phyloP scores from a whole-genome alignment of 306 rosid genomes.

The Rosa persica region DNA sequence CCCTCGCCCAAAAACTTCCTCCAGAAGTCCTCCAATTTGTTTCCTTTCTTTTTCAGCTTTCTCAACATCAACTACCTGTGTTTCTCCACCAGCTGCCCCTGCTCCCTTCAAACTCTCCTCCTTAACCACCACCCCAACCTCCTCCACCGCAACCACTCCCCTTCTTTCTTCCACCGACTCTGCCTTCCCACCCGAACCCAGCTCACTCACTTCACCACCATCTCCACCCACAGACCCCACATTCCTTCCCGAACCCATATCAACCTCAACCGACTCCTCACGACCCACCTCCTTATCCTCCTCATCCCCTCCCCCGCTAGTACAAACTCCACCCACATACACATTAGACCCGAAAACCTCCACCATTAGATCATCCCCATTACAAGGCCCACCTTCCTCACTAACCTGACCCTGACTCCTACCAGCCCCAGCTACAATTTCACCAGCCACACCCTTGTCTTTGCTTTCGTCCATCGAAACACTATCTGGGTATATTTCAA shows the following conservation, averaged over 20 bases:
- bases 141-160: neutral
- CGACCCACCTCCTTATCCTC: conserved; percentile 36
- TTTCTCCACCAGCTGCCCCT: conserved; percentile 7
- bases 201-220: conserved; percentile 17
- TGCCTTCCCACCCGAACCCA: conserved; percentile 20
- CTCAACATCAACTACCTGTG: conserved; percentile 14
- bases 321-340: conserved; percentile 80
- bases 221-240: conserved; percentile 12
- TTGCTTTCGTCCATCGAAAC: conserved; percentile 66
- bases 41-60: conserved; percentile 24
- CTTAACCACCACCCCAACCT: too few species aligned
- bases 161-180: conserved; percentile 21
- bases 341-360: conserved; percentile 77
- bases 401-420: neutral
- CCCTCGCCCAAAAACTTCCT: conserved; percentile 25
- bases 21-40: conserved; percentile 24
- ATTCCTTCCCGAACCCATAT: conserved; percentile 15
- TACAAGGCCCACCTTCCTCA: conserved; percentile 47
- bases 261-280: conserved; percentile 25
- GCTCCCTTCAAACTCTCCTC: conserved; percentile 9
- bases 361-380: conserved; percentile 75
- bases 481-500: conserved; percentile 42
- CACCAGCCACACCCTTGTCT: conserved; percentile 39
- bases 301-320: conserved; percentile 35
- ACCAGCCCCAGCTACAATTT: conserved; percentile 24